Conservation (phyloP, 306 rosid species). For the Parietaria judaica region DNA sequence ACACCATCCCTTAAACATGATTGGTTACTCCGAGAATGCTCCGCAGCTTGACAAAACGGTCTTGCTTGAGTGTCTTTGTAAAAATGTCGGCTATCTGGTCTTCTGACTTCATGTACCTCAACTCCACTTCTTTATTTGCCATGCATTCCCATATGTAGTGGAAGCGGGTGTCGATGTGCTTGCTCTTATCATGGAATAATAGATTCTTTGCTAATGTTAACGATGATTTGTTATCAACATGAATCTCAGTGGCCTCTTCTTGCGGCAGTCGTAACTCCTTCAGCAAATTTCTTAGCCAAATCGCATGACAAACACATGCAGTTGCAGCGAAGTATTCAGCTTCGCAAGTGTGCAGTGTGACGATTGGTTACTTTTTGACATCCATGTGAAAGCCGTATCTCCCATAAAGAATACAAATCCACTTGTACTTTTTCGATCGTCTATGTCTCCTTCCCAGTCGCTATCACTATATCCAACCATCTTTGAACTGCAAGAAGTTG, state of each 20-base stretch:
- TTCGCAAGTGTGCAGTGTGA: neutral
- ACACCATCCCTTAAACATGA: no score
- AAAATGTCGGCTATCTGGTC: no score
- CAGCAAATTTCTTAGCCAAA: neutral
- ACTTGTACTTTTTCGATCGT: neutral
- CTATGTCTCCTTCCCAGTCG: neutral
- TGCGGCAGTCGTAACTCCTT: neutral
- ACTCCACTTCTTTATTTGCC: no score
- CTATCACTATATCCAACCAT: no score
- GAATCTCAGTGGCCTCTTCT: neutral
- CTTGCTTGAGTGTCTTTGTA: no score
- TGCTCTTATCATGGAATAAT: neutral
- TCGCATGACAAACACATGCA: neutral
- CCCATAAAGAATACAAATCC: neutral
- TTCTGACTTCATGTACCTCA: no score
- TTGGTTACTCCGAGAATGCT: no score
- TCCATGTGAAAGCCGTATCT: neutral
- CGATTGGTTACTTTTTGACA: neutral
- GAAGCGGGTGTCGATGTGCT: neutral
- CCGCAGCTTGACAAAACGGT: no score
- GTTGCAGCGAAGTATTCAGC: neutral
- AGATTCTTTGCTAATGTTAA: neutral
- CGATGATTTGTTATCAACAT: neutral
- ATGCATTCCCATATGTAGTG: no score
- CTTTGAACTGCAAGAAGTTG: no score